These are phyloP conservation scores for Ramalina peruviana DNA, from an alignment of 495 filamentous ascomycete genomes.

Conservation along the genomic window DNA sequence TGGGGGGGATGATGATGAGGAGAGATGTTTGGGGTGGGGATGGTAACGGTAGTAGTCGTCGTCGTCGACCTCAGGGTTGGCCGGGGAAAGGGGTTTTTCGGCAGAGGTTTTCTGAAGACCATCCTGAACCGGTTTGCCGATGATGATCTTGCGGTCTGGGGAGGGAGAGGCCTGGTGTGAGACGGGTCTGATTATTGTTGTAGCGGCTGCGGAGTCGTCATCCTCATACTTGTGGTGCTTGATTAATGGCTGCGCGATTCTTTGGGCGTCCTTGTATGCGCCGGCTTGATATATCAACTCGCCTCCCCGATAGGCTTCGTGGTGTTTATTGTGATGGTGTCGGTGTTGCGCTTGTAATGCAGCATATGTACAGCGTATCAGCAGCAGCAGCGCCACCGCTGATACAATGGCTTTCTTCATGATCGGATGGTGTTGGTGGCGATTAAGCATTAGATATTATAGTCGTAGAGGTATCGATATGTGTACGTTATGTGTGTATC, in stretches of 20 bases:
- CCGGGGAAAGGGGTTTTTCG: too few species aligned
- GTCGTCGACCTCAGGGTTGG: too few species aligned
- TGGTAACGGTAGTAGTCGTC: too few species aligned
- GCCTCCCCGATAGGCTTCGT: background rate
- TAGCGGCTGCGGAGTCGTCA: background rate
- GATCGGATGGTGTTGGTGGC: background rate
- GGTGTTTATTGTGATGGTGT: background rate
- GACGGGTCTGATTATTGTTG: background rate
- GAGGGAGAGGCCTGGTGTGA: background rate
- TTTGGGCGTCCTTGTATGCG: background rate
- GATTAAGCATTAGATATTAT: too few species aligned
- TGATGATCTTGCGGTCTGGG: background rate
- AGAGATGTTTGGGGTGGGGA: background rate
- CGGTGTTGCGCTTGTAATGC: background rate
- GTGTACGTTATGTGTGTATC: too few species aligned
- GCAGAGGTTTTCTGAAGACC: background rate
- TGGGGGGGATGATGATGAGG: background rate
- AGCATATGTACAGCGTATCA: background rate
- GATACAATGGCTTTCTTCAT: slow-evolving; percentile 1
- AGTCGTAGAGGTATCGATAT: too few species aligned
- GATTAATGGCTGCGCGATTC: background rate
- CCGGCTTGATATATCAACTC: background rate
- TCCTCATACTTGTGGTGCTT: background rate
- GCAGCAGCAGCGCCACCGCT: background rate
- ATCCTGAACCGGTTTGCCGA: background rate